A percentile compares a stretch with the other conserved stretches of the same genome.
phyloP scores from a whole-genome alignment of 768 basidiomycete species.

The Mycena haematopus region DNA sequence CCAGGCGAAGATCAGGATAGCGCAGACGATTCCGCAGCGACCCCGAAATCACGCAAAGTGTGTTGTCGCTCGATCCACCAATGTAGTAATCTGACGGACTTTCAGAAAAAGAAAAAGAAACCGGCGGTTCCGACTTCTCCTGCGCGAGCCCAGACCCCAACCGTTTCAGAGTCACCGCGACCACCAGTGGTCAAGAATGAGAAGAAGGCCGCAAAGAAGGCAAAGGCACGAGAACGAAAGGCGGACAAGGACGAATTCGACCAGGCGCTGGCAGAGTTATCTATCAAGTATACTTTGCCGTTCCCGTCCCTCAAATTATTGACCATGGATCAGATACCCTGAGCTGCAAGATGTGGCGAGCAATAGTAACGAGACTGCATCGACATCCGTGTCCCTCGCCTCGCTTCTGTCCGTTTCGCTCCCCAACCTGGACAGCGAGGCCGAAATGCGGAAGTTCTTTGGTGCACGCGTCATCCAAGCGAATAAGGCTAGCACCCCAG shows the following conservation, averaged over 20 bases:
- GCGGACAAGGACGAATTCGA: slow-evolving; percentile 82
- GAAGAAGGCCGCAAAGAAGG: slow-evolving; percentile 69
- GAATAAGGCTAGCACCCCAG: slow-evolving; percentile 47
- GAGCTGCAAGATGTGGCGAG: slow-evolving; percentile 50
- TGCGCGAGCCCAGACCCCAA: slow-evolving; percentile 18
- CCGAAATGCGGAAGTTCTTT: slow-evolving; percentile 93
- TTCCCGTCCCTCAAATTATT: neutral
- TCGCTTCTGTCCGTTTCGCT: slow-evolving; percentile 80
- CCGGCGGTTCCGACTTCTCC: slow-evolving; percentile 16
- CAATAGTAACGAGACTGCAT: slow-evolving; percentile 29
- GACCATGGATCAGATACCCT: slow-evolving; percentile 50
- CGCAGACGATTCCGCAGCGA: slow-evolving; percentile 35
- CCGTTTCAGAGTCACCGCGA: slow-evolving; percentile 8
- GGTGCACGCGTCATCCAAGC: slow-evolving; percentile 87
- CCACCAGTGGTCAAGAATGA: slow-evolving; percentile 43
- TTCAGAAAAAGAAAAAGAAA: slow-evolving; percentile 55
- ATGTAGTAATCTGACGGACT: neutral
- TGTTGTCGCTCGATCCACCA: neutral
- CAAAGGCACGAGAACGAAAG: slow-evolving; percentile 69
- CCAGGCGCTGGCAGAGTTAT: slow-evolving; percentile 83
- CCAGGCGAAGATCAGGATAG: slow-evolving; percentile 36
- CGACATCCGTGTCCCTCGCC: slow-evolving; percentile 43
- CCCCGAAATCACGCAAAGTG: slow-evolving; percentile 48
- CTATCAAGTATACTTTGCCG: slow-evolving; percentile 60
- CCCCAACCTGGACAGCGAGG: slow-evolving; percentile 83